Evolutionary conservation across 345 rosid genomes (phyloP), one percentile per base, ranked within the genome.

Genomic region (Gossypium raimondii): DNA sequence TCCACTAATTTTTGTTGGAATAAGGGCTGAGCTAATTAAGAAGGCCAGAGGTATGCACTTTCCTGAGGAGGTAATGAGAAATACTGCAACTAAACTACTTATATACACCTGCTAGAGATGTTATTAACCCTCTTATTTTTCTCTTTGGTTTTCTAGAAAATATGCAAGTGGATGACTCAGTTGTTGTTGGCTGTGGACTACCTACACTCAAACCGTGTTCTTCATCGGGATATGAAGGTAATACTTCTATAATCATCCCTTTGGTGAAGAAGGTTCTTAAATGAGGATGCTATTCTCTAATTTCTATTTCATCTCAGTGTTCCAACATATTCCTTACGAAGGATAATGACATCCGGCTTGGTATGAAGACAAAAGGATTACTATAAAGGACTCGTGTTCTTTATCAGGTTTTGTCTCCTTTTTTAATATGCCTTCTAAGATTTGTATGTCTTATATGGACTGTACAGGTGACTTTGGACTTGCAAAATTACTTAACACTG

Each of bases 221-320:
- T 91, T 77, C 99, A 95, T 79, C 85, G 97, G 81, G 99, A 93
- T 78, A 93, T 95, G 16, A 95, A 94, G 89, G 99, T 93, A 84
- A 56, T 70, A 38, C 71, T 29, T 24, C 53, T 55, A 11, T 44
- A 24, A 68, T 52, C 56, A 53, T 73, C 65, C 73, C 25, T 75
- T 9, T 58, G 14, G 17, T 66, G 20, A 51, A 29, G 47, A 61
- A 65, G 24, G 12, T 16, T 72, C 76, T 22, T 82, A 70, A 70
- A 57, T 74, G 57, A 48, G 55, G 60, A 65, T 61, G 69, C 48
- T 78, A 81, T 73, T 77, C 55, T 72, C 63, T 14, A 65, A 62
- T 64, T 20, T 53, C 60, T 65, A 25, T 57, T 75, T 79, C 10
- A 69, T 84, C 80, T 76, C 97, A 95, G 99, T 95, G 98, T 79